Base-by-base conservation (phyloP, 768 basidiomycete genomes). In the Leccinellum albellum region DNA sequence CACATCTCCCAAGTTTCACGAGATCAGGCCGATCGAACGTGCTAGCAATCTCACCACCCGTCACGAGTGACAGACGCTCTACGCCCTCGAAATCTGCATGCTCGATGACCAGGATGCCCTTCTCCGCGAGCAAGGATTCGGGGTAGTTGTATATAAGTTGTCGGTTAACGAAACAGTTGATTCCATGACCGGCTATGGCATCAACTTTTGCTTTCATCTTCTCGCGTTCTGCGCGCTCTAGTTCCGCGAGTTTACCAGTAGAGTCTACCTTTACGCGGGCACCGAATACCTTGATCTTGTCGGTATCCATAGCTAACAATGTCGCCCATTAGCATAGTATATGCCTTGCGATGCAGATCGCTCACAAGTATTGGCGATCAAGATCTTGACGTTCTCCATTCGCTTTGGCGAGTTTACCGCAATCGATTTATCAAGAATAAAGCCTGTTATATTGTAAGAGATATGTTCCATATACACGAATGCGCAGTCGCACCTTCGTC, bases 81-180 rank as follows among this genome's bases (percentile, higher is more conserved):
- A 99, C 97, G 56, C 97, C 97, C 72, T 99, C 97, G 66, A 99
- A 98, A 69, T 99, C 97, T 14, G 96, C 97, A 66, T 99, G 97
- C 69, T 98, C 97, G 62, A 98, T 98, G 45, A 86, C 87, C 86
- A 98, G 78, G 74, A 98, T 93, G 54, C 97, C 96, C 59, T 87
- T 87, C 70, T 98, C 97, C 3, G 95, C 81, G n/a, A 99, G 82
- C 0, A 99, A 78, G 1, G 89, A 91, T 73, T 99, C 97, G 44
- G 97, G 97, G 71, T 98, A 98, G 81, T 99, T 98, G 85, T 98
- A 99, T 75, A 99, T 92, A 46, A 99, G 82, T 70, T 99, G 97
- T 51, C 97, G 85, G 77, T 99, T 99, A 61, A 98, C 94, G 72
- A 99, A 98, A 74, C 87, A 88, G 67, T 93, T 98, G 78, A 98